Base-by-base conservation (phyloP, 352 stramenopile genomes). In the Pythium aquatile region DNA sequence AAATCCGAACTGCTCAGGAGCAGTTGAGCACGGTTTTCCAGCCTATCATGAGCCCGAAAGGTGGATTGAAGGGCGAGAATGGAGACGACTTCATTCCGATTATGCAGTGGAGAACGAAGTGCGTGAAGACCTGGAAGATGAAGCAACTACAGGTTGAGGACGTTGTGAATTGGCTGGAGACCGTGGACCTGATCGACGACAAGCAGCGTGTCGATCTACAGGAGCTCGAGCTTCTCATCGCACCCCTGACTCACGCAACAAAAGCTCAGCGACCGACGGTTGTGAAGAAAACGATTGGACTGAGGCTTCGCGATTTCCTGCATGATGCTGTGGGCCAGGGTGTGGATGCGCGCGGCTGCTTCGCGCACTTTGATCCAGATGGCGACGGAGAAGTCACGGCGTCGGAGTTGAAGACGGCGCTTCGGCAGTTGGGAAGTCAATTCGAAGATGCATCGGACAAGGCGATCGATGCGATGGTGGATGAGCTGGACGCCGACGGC, bases 361-460 rank as follows among this genome's bases (percentile, higher is more conserved):
- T 93, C 62, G 64, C 61, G 3, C 77, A 87, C 61, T 85, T 91
- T 53, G 85, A 91, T 61, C 58, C 42, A 6, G 67, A 89, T 39
- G 66, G 66, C 2, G 75, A 74, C 16, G 80, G 77, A 16, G 63
- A 81, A 53, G 73, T 94, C 33, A 85, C 82, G 0, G 63, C 69
- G 17, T 53, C 53, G 1, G 88, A 95, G 63, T 76, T 96, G 5
- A 74, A 76, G 24, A 39, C 39, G 5, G 78, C 78, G 3, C 56
- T 96, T 9, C 48, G 70, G 6, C 70, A 74, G 6, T 72, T 95
- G 7, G 80, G 71, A 2, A 69, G 69, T 11, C 28, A 61, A n/a
- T 86, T 90, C 58, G 63, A 77, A 9, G 70, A 85, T 29, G 66
- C 88, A 24, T 48, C 56, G 0, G 73, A 79, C 2, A 42, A 59